Evolutionary conservation across 1,139 yeast genomes (phyloP).

Genomic region (Diutina siamensis): DNA sequence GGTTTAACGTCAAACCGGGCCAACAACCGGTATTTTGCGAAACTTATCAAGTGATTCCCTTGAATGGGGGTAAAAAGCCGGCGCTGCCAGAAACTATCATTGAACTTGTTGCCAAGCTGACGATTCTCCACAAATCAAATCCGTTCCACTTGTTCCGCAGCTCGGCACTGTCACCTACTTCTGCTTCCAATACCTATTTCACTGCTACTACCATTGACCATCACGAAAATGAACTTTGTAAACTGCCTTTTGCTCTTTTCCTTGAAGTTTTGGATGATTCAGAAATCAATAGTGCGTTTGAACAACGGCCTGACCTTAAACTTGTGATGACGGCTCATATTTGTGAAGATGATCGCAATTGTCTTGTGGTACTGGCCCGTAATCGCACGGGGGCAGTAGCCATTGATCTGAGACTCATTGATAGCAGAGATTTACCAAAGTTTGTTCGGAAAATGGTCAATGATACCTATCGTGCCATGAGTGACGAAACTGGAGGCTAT

Average conservation of each 20-base stretch:
- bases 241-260: conserved; percentile 38
- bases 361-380: conserved; percentile 5
- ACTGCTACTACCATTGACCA: conserved; percentile 67
- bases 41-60: conserved; percentile 9
- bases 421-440: neutral
- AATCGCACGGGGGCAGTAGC: neutral
- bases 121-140: conserved; percentile 63
- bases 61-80: neutral
- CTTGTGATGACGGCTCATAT: conserved; percentile 4
- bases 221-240: conserved; percentile 47
- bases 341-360: conserved; percentile 4
- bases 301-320: neutral
- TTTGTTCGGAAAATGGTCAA: conserved; percentile 1
- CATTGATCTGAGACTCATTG: neutral
- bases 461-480: neutral
- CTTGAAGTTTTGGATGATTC: conserved; percentile 1
- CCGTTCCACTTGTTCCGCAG: conserved; percentile 66
- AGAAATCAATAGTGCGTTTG: neutral
- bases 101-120: conserved; percentile 64
- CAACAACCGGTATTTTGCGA: conserved; percentile 6
- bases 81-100: conserved; percentile 31
- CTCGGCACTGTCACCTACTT: conserved; percentile 16
- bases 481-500: neutral
- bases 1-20: conserved; percentile 15
- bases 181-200: conserved; percentile 37